Conservation (phyloP, 352 stramenopile genomes). For the Plasmopara muralis region DNA sequence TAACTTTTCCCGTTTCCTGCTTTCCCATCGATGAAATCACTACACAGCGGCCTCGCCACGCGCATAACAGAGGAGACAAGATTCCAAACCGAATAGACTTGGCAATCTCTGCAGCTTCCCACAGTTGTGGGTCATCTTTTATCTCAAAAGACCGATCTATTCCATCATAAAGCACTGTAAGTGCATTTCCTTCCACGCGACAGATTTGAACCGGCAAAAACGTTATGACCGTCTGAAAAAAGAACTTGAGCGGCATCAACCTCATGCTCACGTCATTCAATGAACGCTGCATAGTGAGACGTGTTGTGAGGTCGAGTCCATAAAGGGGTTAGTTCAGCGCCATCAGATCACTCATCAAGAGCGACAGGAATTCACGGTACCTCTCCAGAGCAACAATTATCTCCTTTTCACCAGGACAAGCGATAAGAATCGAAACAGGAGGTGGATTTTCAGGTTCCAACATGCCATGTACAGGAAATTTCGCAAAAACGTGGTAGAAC, state of each 20-base stretch:
- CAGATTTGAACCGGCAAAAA: slow-evolving; percentile 74
- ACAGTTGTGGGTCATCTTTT: slow-evolving; percentile 13
- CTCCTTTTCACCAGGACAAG: slow-evolving; percentile 6
- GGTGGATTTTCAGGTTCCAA: slow-evolving; percentile 3
- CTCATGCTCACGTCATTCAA: slow-evolving; percentile 5
- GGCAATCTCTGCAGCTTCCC: slow-evolving; percentile 37
- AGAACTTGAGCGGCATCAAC: slow-evolving; percentile 11
- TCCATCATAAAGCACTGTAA: slow-evolving; percentile 47
- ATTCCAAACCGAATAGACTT: slow-evolving; percentile 40
- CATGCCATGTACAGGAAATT: slow-evolving; percentile 38
- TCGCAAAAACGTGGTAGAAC: slow-evolving; percentile 50
- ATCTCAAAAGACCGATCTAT: slow-evolving; percentile 20
- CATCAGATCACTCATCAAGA: slow-evolving; percentile 34
- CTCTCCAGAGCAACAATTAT: slow-evolving; percentile 2
- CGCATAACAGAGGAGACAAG: slow-evolving; percentile 32
- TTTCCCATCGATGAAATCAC: slow-evolving; percentile 62
- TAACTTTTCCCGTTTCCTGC: slow-evolving; percentile 78
- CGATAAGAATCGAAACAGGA: slow-evolving; percentile 7
- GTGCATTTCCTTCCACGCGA: slow-evolving; percentile 46
- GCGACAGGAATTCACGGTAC: slow-evolving; percentile 23
- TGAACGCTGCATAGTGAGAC: slow-evolving; percentile 3
- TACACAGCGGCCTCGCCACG: slow-evolving; percentile 36
- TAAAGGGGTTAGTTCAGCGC: slow-evolving; percentile 34
- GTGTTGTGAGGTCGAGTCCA: slow-evolving; percentile 22
- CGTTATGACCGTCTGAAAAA: slow-evolving; percentile 46